A percentile compares a stretch with the other conserved stretches of the same genome.
Conservation (phyloP, 805 yeast species). For the Pichia exigua region DNA sequence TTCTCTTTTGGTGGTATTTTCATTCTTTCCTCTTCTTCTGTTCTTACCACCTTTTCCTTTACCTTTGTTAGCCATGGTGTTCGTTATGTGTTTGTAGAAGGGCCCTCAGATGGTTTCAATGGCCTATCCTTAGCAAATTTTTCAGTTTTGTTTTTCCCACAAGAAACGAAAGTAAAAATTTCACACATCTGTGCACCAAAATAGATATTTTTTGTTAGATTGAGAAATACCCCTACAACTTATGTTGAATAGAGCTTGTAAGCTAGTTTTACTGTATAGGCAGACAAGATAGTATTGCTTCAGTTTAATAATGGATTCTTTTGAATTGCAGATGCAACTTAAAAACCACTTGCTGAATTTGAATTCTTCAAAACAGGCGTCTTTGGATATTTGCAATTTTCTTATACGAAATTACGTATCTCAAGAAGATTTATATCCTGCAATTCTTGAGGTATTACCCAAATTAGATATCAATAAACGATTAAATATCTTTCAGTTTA, state of each 20-base stretch:
- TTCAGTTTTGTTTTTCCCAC: neutral
- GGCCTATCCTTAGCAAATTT: neutral
- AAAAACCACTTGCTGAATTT: constrained; percentile 55
- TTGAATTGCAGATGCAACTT: constrained; percentile 76
- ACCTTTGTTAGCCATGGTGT: constrained; percentile 34
- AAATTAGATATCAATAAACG: constrained; percentile 50
- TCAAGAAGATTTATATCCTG: constrained; percentile 61
- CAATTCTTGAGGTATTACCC: constrained; percentile 53
- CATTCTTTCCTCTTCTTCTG: constrained; percentile 99
- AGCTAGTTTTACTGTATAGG: neutral
- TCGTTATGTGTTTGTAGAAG: neutral
- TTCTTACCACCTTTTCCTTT: constrained; percentile 70
- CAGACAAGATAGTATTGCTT: neutral
- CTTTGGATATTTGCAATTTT: constrained; percentile 45
- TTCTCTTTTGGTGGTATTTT: constrained; percentile 90
- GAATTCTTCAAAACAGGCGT: constrained; percentile 53
- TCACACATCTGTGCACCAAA: neutral
- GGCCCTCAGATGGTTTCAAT: neutral
- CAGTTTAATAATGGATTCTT: constrained; percentile 65
- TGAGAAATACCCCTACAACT: neutral
- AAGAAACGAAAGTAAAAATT: neutral
- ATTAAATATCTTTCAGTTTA: constrained; percentile 59
- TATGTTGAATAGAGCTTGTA: neutral
- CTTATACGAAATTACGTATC: constrained; percentile 50
- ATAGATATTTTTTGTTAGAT: neutral